phyloP scores from a whole-genome alignment of 2,329 filamentous ascomycete genomes.

The Phialocephala subalpina region DNA sequence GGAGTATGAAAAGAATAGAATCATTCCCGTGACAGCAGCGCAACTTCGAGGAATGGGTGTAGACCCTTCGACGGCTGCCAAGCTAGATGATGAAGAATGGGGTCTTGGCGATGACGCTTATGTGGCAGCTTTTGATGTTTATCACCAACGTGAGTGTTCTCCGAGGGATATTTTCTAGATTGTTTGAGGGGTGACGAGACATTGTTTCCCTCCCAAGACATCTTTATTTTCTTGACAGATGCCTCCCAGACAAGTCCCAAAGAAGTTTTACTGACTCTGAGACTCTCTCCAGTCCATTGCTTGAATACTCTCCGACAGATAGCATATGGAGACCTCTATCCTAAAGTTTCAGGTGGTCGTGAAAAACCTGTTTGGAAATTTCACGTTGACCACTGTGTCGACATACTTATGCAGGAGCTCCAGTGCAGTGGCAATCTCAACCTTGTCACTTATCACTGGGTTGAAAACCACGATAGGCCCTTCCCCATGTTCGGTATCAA shows the following conservation, averaged over 20 bases:
- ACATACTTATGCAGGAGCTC: slow-evolving; percentile 13
- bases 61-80: not conserved
- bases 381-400: slow-evolving; percentile 17
- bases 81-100: slow-evolving; percentile 8
- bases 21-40: not conserved
- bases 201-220: not conserved
- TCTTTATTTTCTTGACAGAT: slow-evolving; percentile 1
- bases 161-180: slow-evolving; percentile 7
- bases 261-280: not conserved
- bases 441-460: slow-evolving; percentile 14
- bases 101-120: slow-evolving; percentile 15
- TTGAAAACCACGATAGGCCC: slow-evolving; percentile 13
- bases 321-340: not conserved
- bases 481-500: slow-evolving; percentile 12
- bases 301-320: slow-evolving; percentile 2
- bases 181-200: slow-evolving; percentile 5
- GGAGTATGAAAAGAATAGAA: not conserved
- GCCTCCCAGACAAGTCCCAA: slow-evolving; percentile 5
- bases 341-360: not conserved
- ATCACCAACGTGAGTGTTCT: slow-evolving; percentile 14
- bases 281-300: not conserved
- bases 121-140: slow-evolving; percentile 14
- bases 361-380: slow-evolving; percentile 4
- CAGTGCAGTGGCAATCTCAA: slow-evolving; percentile 13
- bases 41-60: not conserved